Conservation (phyloP, 352 stramenopile species). For the Pythium pectinolyticum region DNA sequence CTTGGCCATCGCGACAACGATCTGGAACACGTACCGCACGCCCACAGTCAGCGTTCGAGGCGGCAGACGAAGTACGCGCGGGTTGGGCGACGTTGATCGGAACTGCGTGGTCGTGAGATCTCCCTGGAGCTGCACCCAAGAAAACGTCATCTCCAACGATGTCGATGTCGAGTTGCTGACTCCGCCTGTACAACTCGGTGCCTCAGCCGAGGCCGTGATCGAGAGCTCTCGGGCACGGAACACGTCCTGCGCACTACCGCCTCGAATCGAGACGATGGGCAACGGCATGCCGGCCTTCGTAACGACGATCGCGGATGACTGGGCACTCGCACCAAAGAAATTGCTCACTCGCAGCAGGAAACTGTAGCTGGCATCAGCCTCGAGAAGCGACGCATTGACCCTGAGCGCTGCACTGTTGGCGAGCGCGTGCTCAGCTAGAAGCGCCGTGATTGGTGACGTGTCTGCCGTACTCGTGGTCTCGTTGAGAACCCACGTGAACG, state of each 20-base stretch:
- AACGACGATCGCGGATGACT: conserved; percentile 44
- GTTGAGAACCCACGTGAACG: conserved; percentile 50
- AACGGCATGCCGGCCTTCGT: conserved; percentile 51
- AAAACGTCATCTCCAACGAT: conserved; percentile 51
- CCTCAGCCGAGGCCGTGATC: conserved; percentile 45
- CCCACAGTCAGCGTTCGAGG: conserved; percentile 50
- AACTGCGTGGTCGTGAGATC: conserved; percentile 41
- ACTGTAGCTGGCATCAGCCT: conserved; percentile 42
- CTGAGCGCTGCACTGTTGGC: conserved; percentile 44
- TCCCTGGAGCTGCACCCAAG: conserved; percentile 49
- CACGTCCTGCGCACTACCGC: conserved; percentile 37
- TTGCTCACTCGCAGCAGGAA: conserved; percentile 51
- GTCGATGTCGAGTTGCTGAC: conserved; percentile 13
- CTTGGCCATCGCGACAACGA: conserved; percentile 50
- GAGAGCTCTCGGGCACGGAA: conserved; percentile 44
- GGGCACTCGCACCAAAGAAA: conserved; percentile 47
- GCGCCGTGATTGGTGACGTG: conserved; percentile 25
- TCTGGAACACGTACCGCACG: conserved; percentile 59
- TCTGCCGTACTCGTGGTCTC: conserved; percentile 21
- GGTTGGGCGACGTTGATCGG: conserved; percentile 57
- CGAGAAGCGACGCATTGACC: conserved; percentile 35
- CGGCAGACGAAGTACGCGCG: conserved; percentile 49
- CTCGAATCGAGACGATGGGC: conserved; percentile 55
- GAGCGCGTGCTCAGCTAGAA: conserved; percentile 28
- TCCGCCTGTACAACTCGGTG: conserved; percentile 36